Evolutionary conservation across 176 grass and related monocot genomes (phyloP).

Genomic region (Carex littledalei): DNA sequence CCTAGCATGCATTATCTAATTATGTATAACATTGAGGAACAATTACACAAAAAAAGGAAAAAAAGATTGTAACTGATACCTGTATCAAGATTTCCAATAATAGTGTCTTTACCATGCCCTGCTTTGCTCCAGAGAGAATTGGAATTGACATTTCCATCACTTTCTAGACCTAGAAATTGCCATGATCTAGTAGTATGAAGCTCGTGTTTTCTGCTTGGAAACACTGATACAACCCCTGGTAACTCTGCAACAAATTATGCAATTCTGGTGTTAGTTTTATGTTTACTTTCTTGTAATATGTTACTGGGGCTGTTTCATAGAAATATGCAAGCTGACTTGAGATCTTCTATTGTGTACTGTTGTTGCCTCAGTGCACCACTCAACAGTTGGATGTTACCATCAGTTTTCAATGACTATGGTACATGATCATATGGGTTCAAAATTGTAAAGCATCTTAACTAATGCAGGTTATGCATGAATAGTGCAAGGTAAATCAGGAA

Average conservation of each 20-base stretch:
- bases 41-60: no score
- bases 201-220: slow-evolving; percentile 40
- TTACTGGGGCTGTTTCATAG: no score
- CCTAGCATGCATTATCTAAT: no score
- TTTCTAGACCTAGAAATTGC: slow-evolving; percentile 75
- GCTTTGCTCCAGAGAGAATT: slow-evolving; percentile 59
- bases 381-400: not conserved
- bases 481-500: not conserved
- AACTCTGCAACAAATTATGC: slow-evolving; percentile 16
- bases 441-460: no score
- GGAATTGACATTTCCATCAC: slow-evolving; percentile 13
- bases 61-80: slow-evolving; percentile 8
- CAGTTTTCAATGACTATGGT: not conserved
- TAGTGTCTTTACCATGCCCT: slow-evolving; percentile 54
- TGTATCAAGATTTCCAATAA: slow-evolving; percentile 76
- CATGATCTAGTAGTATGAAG: slow-evolving; percentile 87
- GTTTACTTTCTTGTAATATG: no score
- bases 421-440: not conserved
- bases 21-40: no score
- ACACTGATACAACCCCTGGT: slow-evolving; percentile 71
- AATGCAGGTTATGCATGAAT: no score
- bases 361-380: not conserved
- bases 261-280: not conserved
- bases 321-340: not conserved
- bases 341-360: not conserved